Evolutionary conservation across 2,329 filamentous ascomycete species (phyloP), one percentile per base, ranked within the genome.

Genomic region (Clarireedia sp.): DNA sequence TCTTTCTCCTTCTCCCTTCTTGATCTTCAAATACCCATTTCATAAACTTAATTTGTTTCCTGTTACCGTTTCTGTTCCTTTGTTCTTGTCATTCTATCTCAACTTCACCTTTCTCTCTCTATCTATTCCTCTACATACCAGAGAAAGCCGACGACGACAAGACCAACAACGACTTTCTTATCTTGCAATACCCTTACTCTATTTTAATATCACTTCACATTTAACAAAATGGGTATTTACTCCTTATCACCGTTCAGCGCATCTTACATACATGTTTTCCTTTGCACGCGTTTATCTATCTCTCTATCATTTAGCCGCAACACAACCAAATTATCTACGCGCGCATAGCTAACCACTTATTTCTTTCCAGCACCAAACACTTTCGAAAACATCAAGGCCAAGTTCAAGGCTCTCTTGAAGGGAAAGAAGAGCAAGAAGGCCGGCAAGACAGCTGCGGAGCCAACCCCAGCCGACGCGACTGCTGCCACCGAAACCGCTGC

Each of bases 381-480:
- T 24, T 33, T 69, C 33, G 49, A 56, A 16, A 56, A 61, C 45
- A 48, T 69, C 53, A 69, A 67, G 64, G 60, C 62, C 46, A 68
- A 63, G 58, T 41, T 67, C 57, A 69, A 69, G 67, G 43, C 57
- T 47, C 29, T 68, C 24, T 58, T 68, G 51, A 66, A 61, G 57
- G 55, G 59, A 55, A 67, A 67, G 57, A 63, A 61, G 48, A 56
- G 45, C 37, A 64, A 66, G 59, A 62, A 67, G 61, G 48, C 56
- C 10, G 62, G 64, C 17, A 46, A 17, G 19, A 19, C 17, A 12
- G 14, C 41, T 23, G 23, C 29, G 41, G 59, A 53, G 37, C 54
- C 44, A 19, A 43, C 56, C 33, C 52, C 36, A 41, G 29, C 58
- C 24, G 23, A 23, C 43, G 46, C 52, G 23, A 41, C 53, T 36